Conservation (phyloP, 352 stramenopile species). For the Pythium sp. region DNA sequence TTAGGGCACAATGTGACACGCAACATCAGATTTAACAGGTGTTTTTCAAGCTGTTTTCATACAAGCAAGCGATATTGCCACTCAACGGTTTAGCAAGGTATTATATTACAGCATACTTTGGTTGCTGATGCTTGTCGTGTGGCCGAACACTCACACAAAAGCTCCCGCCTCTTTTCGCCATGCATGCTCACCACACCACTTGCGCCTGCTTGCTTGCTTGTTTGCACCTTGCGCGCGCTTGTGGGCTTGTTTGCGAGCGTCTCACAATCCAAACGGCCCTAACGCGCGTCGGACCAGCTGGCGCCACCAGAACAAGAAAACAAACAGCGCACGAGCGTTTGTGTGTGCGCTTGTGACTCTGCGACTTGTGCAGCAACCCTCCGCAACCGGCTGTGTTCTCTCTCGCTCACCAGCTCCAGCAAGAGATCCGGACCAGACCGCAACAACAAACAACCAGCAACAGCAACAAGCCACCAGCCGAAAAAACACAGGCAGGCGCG, state of each 20-base stretch:
- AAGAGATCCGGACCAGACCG: slow-evolving; percentile 8
- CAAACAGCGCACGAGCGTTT: background rate
- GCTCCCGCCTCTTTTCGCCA: background rate
- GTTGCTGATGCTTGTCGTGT: background rate
- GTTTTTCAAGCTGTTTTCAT: background rate
- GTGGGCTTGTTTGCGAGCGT: background rate
- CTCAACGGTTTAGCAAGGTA: background rate
- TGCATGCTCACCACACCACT: background rate
- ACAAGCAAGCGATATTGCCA: background rate
- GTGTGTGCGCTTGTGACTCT: background rate
- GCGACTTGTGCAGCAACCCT: background rate
- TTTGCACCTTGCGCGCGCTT: background rate
- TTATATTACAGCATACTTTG: too few relatives aligned
- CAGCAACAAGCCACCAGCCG: background rate
- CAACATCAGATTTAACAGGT: background rate
- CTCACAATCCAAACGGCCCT: slow-evolving; percentile 7
- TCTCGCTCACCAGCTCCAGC: slow-evolving; percentile 1
- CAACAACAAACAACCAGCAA: slow-evolving; percentile 1
- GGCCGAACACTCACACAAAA: background rate
- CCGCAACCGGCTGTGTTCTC: slow-evolving; percentile 2
- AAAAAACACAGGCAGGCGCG: background rate
- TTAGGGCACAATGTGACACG: slow-evolving; percentile 1
- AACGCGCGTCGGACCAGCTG: background rate
- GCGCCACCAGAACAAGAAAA: slow-evolving; percentile 7
- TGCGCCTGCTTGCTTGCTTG: background rate